Evolutionary conservation across 495 filamentous ascomycete species (phyloP), one percentile per base, ranked within the genome.

Genomic region (Penicillium nucicola): DNA sequence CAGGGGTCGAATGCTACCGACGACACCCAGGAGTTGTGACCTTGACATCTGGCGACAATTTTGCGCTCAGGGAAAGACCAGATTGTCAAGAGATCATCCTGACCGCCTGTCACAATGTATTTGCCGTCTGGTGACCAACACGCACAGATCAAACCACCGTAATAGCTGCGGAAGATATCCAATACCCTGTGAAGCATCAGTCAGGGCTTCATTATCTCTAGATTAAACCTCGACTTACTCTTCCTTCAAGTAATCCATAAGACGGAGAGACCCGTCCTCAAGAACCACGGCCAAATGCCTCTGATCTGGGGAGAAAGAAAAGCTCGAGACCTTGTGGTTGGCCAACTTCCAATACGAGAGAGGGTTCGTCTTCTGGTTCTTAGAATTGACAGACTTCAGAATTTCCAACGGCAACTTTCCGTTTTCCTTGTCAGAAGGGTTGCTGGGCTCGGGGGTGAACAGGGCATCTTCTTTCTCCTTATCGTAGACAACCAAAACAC

Each of bases 121-220:
- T 93, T 91, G 50, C 92, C 92, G 66, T 97, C 93, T 2, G 93
- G 93, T 2, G 91, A 96, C 95, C 95, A 98, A 71, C 89, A 95
- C 9, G 96, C 90, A 62, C 89, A 96, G 33, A 85, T 86, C 42
- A 97, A 73, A 9, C 88, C 92, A 39, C 95, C 93, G 59, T 97
- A 98, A 71, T 96, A 97, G 50, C 86, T 87, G 50, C 85, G 84
- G 69, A 89, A 96, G 19, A 96, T 69, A 58, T 95, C 89, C 34
- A 92, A 73, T 10, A 96, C 77, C 54, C 88, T 95, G 53, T 14
- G 54, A 23, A 4, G 22, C 9, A 48, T 68, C 58, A 68, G 55
- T 18, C 35, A 10, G 23, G 5, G 7, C 36, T 12, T 31, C 6
- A 48, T 2, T 13, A 1, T 1, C 0, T 14, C 36, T 28, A 11